Base-by-base conservation (phyloP, 140 eudicot species). In the Stevia rebaudiana region DNA sequence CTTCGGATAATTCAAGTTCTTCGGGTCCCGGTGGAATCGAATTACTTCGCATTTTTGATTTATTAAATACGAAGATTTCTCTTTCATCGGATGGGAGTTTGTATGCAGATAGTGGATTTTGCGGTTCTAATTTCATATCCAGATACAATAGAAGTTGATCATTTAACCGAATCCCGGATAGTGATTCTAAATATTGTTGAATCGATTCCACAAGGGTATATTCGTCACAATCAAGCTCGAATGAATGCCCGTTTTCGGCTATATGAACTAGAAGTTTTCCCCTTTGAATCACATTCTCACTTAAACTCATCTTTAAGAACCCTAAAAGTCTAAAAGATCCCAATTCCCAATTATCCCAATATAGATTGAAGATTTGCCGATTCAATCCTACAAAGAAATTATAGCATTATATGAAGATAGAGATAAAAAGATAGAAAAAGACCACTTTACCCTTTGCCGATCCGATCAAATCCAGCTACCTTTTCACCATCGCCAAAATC, bases 231-330 rank as follows among this genome's bases (percentile, higher is more conserved):
- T 83, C 88, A 4, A 94, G 77, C 65, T 85, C 81, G 24, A 79
- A 81, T 2, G 99, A 85, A 65, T 86, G 99, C 24, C 99, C 99
- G 68, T 94, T 94, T 71, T 94, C 97, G 15, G 99, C 99, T 59
- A 88, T 70, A 53, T 81, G 95, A 76, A 94, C 96, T 63, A 83
- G 18, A 63, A 94, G 84, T 72, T 88, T 94, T 15, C 97, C 95
- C 80, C 79, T 83, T 58, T 79, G 95, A 60, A 81, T 75, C 13
- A 83, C 86, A 59, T 73, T 83, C 46, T 44, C 91, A 16, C 82
- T 72, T 43, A 84, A 76, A 78, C 87, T 84, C 97, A 90, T 90
- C 72, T 74, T 90, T 35, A 33, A 33, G 31, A 70, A 77, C 69
- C 39, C 65, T 24, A 61, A 67, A 28, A 28, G 33, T 31, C 65